These are phyloP conservation scores for Xylariaceae sp. DNA, from an alignment of 2,329 filamentous ascomycete species.

Conservation along the genomic window DNA sequence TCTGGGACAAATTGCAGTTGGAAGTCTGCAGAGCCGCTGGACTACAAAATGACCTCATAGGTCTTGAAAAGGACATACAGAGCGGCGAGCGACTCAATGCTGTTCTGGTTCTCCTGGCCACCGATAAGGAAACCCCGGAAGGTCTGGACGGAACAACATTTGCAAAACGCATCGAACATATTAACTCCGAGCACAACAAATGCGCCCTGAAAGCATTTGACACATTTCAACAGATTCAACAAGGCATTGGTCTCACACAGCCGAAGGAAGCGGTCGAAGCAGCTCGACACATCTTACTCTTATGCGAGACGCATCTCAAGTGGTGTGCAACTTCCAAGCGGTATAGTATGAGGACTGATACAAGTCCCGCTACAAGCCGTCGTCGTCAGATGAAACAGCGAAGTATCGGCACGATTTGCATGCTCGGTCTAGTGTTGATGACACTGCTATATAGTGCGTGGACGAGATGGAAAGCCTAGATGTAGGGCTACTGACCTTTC, in stretches of 20 bases:
- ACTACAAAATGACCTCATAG: slow-evolving; percentile 2
- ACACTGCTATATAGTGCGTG: too few species aligned
- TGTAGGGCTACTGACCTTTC: too few species aligned
- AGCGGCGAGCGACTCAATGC: slow-evolving; percentile 1
- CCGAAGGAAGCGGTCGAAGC: background rate
- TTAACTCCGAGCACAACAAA: background rate
- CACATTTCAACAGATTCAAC: background rate
- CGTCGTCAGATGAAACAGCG: too few species aligned
- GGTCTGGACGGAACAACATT: background rate
- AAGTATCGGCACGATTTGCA: too few species aligned
- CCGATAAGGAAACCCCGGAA: background rate
- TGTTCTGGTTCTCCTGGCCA: background rate
- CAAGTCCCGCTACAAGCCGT: too few species aligned
- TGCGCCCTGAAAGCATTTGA: background rate
- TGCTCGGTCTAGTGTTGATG: too few species aligned
- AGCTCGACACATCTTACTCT: background rate
- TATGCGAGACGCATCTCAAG: slow-evolving; percentile 2
- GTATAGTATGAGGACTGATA: background rate
- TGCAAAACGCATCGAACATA: background rate
- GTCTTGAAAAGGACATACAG: background rate
- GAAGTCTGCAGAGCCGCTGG: background rate
- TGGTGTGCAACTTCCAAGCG: background rate
- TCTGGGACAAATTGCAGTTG: background rate
- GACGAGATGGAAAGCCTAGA: too few species aligned
- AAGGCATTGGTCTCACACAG: background rate